These are phyloP conservation scores for Helianthus tuberosus DNA, from an alignment of 129 eudicot genomes.

Conservation along the genomic window DNA sequence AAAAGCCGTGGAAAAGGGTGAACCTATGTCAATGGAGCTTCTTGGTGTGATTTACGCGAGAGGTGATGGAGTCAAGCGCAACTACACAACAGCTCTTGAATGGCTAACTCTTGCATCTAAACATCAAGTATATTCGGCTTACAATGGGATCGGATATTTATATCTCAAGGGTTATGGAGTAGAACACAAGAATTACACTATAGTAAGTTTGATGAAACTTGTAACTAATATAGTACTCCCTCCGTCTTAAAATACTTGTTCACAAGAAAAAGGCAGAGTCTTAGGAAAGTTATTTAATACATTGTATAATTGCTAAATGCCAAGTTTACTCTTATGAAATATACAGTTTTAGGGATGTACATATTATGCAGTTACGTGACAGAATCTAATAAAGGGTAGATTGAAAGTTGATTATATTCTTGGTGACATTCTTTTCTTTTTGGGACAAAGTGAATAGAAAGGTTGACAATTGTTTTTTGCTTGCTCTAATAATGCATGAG, in stretches of 20 bases:
- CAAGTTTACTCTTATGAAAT: not conserved
- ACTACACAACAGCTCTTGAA: conserved; percentile 86
- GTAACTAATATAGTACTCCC: not conserved
- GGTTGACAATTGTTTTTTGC: conserved; percentile 8
- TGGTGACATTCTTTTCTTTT: not conserved
- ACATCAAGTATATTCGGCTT: conserved; percentile 91
- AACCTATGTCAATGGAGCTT: conserved; percentile 93
- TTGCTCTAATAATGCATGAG: not conserved
- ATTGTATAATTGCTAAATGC: not conserved
- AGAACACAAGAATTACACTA: conserved; percentile 87
- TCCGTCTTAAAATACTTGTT: no score
- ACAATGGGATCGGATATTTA: conserved; percentile 96
- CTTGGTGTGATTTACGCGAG: conserved; percentile 96
- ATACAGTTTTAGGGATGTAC: not conserved
- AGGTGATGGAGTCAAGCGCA: conserved; percentile 90
- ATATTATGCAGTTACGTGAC: not conserved
- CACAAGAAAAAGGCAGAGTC: not conserved
- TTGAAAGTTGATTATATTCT: not conserved
- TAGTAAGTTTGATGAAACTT: conserved; percentile 53
- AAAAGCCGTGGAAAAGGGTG: conserved; percentile 94
- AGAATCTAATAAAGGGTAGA: conserved; percentile 50
- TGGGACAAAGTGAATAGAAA: not conserved
- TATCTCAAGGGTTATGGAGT: conserved; percentile 96
- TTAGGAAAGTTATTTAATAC: not conserved
- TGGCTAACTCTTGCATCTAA: conserved; percentile 91